Evolutionary conservation across 2,329 filamentous ascomycete genomes (phyloP), one percentile per base, ranked within the genome.

Genomic region (Calonectria naviculata): DNA sequence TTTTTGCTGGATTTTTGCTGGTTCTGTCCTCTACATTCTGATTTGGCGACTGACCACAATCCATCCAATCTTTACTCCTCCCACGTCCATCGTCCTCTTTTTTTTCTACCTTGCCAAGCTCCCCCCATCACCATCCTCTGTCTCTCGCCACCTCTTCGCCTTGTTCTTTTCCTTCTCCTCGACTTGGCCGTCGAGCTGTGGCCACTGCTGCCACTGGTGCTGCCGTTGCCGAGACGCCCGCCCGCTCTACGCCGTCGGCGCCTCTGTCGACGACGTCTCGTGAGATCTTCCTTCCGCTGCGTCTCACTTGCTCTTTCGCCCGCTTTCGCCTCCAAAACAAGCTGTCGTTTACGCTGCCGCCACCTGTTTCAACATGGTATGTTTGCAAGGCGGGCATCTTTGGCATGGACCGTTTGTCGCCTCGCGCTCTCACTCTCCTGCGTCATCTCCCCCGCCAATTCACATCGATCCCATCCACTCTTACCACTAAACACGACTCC

Each of bases 281-380:
- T 70, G 63, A 66, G 63, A 66, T 70, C 62, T 38, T 34, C 38
- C 56, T 62, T 47, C 64, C 24, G 28, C 56, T 19, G 47, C 26
- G 21, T 58, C 46, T 66, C 44, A 38, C 41, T 47, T 49, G 54
- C 54, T 62, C 63, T n/a, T 63, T 61, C 46, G 24, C 49, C 28
- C 29, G 26, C 54, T 44, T 34, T n/a, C 31, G 38, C 49, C 47
- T 63, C 31, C 46, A 68, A 64, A 41, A 34, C 56, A 60, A 68
- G 60, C 41, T 52, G 38, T 29, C 31, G 70, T 60, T 36, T 56
- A 68, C 47, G 63, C 65, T 71, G 70, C 69, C 64, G 72, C 67
- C 70, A 71, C 60, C 60, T 61, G 71, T 61, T 63, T 72, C 71
- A 77, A 63, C 70, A 78, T 78, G 76, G 76, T 78, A 73, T 65